Percentiles rank a stretch among this genome's conserved stretches.
Conservation (phyloP, 192 early-diverging fungal genomes). For the Allomyces macrogynus region DNA sequence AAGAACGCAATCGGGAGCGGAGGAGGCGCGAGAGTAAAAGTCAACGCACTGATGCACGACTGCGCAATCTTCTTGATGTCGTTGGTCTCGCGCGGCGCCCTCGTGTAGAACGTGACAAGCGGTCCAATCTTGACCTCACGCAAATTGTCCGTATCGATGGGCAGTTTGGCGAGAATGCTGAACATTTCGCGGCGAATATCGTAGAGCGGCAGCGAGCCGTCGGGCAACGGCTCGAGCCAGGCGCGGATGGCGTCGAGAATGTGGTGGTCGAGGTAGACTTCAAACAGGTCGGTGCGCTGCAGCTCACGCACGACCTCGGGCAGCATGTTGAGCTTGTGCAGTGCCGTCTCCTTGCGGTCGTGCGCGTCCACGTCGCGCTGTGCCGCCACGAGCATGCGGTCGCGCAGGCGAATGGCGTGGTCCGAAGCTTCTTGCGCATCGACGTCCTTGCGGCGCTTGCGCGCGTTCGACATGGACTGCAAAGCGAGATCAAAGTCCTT, state of each 20-base stretch:
- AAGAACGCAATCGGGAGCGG: too few relatives aligned
- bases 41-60: background rate
- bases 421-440: background rate
- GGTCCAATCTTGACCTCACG: background rate
- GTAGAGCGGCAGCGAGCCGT: slow-evolving; percentile 2
- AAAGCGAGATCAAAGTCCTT: background rate
- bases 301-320: background rate
- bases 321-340: background rate
- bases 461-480: background rate
- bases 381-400: background rate
- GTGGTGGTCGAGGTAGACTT: background rate
- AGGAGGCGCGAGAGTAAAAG: background rate
- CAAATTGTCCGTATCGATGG: background rate
- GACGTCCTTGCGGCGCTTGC: background rate
- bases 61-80: background rate
- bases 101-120: background rate
- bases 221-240: slow-evolving; percentile 3
- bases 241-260: background rate
- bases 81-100: background rate
- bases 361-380: background rate
- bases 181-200: slow-evolving; percentile 3
- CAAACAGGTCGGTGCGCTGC: background rate
- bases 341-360: background rate
- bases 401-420: background rate
- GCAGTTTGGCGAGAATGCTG: background rate